Percentiles rank a stretch among this genome's conserved stretches.
Evolutionary conservation across 345 rosid species (phyloP).

Genomic region (Eucalyptus melliodora): DNA sequence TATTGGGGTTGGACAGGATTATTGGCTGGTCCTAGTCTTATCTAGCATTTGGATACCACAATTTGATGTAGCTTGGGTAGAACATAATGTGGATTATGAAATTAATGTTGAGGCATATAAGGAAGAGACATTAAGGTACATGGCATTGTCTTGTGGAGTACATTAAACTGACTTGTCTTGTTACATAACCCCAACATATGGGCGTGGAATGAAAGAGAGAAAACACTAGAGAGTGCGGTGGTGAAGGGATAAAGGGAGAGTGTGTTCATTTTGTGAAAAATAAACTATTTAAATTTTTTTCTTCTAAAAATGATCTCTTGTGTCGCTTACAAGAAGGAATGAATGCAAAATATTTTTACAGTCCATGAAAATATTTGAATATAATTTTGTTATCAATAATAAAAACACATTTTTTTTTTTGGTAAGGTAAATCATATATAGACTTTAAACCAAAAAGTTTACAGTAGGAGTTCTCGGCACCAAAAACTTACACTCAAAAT

Average conservation of each 20-base stretch:
- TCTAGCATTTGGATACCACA: background rate
- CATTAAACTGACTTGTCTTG: background rate
- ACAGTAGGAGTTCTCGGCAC: no score
- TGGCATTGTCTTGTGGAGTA: background rate
- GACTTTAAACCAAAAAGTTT: no score
- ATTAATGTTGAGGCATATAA: background rate
- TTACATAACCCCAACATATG: background rate
- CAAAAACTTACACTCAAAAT: no score
- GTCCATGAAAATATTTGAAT: no score
- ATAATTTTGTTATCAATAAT: no score
- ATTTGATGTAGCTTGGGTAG: background rate
- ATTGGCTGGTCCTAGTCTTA: background rate
- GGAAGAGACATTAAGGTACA: background rate
- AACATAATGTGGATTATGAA: background rate
- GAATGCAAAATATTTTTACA: no score
- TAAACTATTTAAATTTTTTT: no score
- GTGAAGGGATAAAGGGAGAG: background rate
- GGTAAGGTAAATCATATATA: no score
- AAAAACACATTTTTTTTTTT: no score
- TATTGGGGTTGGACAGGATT: background rate
- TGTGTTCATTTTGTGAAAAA: no score
- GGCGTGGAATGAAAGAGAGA: background rate
- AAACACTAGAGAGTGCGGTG: background rate
- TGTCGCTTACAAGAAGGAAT: no score
- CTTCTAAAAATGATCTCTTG: no score